Conservation (phyloP, 345 rosid genomes). For the rapeseed (Brassica napus) region DNA sequence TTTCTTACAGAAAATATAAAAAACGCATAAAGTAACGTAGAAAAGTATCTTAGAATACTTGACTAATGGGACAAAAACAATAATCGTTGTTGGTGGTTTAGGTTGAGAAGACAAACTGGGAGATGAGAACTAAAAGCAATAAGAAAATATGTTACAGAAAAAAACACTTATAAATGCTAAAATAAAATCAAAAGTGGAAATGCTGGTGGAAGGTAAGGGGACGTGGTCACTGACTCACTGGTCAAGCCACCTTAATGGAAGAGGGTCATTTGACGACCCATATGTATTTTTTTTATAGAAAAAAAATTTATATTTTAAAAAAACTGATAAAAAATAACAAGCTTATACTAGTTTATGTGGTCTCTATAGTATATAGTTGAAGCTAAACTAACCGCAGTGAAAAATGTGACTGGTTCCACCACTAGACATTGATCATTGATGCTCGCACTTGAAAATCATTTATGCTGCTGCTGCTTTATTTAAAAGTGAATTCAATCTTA, state of each 20-base stretch:
- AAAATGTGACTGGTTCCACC: too few relatives aligned
- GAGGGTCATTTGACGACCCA: neutral
- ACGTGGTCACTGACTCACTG: neutral
- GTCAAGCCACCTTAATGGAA: neutral
- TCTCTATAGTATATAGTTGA: too few relatives aligned
- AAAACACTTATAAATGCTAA: neutral
- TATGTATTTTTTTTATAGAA: too few relatives aligned
- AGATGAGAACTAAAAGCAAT: neutral
- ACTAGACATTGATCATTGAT: constrained; percentile 19
- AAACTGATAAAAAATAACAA: too few relatives aligned
- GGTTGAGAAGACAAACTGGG: neutral
- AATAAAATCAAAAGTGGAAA: neutral
- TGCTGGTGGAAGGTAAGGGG: neutral
- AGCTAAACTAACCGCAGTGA: too few relatives aligned
- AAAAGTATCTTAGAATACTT: constrained; percentile 12
- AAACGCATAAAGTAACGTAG: constrained; percentile 12
- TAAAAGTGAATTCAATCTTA: neutral
- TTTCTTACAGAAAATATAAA: neutral
- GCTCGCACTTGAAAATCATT: constrained; percentile 6
- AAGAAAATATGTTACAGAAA: neutral
- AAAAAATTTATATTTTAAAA: too few relatives aligned
- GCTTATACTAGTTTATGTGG: too few relatives aligned
- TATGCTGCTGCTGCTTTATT: constrained; percentile 11
- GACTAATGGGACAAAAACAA: constrained; percentile 2
- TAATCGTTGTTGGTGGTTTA: constrained; percentile 1